A percentile compares a stretch with the other conserved stretches of the same genome.
phyloP scores from a whole-genome alignment of 805 yeast species.

The Cyberlindnera sargentensis region DNA sequence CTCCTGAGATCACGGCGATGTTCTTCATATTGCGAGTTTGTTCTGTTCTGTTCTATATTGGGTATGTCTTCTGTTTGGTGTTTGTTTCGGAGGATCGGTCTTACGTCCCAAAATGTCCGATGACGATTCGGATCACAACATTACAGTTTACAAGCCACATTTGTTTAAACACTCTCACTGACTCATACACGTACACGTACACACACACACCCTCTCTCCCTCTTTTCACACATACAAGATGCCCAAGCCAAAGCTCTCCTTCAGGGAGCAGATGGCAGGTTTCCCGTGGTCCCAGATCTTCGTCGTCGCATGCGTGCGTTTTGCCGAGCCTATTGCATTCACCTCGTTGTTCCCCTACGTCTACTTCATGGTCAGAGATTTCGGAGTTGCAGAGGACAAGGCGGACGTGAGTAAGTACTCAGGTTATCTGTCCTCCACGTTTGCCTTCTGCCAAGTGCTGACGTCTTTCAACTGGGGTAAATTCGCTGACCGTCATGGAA shows the following conservation, averaged over 20 bases:
- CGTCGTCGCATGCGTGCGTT: slow-evolving; percentile 38
- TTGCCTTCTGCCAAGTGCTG: slow-evolving; percentile 53
- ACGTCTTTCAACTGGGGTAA: slow-evolving; percentile 57
- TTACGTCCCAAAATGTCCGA: no score
- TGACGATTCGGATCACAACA: no score
- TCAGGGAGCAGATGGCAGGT: slow-evolving; percentile 45
- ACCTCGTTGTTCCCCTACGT: slow-evolving; percentile 59
- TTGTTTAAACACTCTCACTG: no score
- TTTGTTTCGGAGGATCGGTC: no score
- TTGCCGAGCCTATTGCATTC: slow-evolving; percentile 58
- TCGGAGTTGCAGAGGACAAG: slow-evolving; percentile 41
- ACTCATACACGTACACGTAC: no score
- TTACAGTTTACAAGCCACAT: no score
- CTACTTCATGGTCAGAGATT: slow-evolving; percentile 56
- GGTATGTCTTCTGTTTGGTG: no score
- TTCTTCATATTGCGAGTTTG: no score
- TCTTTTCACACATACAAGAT: neutral
- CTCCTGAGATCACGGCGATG: slow-evolving; percentile 55
- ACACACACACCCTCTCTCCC: no score
- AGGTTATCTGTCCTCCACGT: slow-evolving; percentile 55
- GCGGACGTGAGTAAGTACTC: slow-evolving; percentile 53
- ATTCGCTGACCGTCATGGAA: slow-evolving; percentile 45
- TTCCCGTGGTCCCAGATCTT: slow-evolving; percentile 47
- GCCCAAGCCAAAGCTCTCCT: slow-evolving; percentile 19
- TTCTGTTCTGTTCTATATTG: no score